A percentile compares a stretch with the other conserved stretches of the same genome.
Conservation (phyloP, 2,329 filamentous ascomycete species). For the Plectosphaerella cucumerina region DNA sequence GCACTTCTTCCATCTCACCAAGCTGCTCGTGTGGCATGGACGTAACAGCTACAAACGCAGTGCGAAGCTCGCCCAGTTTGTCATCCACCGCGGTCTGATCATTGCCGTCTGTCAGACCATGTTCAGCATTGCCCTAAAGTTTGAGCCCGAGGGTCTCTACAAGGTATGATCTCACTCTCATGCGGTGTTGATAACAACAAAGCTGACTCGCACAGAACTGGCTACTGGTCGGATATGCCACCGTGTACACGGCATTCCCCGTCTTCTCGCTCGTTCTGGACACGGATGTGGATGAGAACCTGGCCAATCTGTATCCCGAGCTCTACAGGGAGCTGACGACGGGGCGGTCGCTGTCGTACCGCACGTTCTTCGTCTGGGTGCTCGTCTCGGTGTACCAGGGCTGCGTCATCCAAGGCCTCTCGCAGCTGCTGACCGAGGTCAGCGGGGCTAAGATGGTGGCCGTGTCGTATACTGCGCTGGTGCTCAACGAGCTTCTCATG, state of each 20-base stretch:
- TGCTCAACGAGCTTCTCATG: slow-evolving; percentile 95
- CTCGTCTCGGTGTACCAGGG: slow-evolving; percentile 94
- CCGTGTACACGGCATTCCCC: slow-evolving; percentile 88
- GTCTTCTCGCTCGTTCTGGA: slow-evolving; percentile 93
- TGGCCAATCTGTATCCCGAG: slow-evolving; percentile 94
- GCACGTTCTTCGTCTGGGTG: slow-evolving; percentile 96
- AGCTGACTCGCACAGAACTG: slow-evolving; percentile 59
- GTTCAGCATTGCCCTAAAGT: slow-evolving; percentile 88
- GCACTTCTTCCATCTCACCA: slow-evolving; percentile 91
- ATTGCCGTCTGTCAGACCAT: slow-evolving; percentile 96
- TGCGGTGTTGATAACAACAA: neutral
- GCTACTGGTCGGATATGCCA: slow-evolving; percentile 95
- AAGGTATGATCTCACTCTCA: slow-evolving; percentile 43
- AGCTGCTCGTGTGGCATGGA: slow-evolving; percentile 97
- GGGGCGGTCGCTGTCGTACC: slow-evolving; percentile 81
- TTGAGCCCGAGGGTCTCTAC: slow-evolving; percentile 92
- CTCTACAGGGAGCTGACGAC: slow-evolving; percentile 96
- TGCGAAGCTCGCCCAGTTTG: slow-evolving; percentile 94
- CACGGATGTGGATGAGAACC: slow-evolving; percentile 87
- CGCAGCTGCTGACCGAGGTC: slow-evolving; percentile 79
- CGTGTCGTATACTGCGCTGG: slow-evolving; percentile 85
- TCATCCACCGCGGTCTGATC: slow-evolving; percentile 94
- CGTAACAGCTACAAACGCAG: slow-evolving; percentile 95
- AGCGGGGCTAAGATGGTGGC: slow-evolving; percentile 75
- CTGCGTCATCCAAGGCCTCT: slow-evolving; percentile 89